A percentile compares a stretch with the other conserved stretches of the same genome.
phyloP scores from a whole-genome alignment of 306 rosid genomes.

The Sechiopsis laciniata region DNA sequence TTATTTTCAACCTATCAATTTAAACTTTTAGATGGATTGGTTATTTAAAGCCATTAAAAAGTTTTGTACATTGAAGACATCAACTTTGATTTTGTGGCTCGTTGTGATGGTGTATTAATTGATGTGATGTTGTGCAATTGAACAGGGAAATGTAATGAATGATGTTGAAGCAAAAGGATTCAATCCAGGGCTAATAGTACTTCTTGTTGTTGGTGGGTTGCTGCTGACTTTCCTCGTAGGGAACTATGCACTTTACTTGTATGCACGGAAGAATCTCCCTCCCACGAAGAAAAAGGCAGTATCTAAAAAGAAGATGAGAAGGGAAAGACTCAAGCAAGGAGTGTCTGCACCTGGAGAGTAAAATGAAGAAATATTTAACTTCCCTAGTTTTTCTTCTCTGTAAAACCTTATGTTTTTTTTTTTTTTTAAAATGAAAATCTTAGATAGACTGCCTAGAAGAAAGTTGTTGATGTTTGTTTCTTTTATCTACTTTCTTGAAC shows the following conservation, averaged over 20 bases:
- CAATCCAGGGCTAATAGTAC: conserved; percentile 80
- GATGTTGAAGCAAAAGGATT: conserved; percentile 59
- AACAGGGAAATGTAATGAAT: conserved; percentile 44
- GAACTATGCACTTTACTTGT: conserved; percentile 59
- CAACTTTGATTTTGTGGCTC: not conserved
- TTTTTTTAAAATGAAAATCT: not conserved
- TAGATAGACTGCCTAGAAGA: conserved; percentile 7
- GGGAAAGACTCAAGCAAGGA: conserved; percentile 90
- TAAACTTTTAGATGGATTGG: too few species aligned
- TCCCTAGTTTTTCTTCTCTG: not conserved
- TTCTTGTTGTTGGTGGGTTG: conserved; percentile 64
- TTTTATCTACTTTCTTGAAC: conserved; percentile 8
- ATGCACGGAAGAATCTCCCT: conserved; percentile 80
- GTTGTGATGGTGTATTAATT: too few species aligned
- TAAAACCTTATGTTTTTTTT: not conserved
- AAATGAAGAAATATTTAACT: conserved; percentile 18
- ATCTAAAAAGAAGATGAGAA: conserved; percentile 94
- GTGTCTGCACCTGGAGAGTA: too few species aligned
- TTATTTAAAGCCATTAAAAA: too few species aligned
- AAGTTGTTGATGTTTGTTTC: conserved; percentile 14
- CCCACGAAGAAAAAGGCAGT: conserved; percentile 82
- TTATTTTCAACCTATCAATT: too few species aligned
- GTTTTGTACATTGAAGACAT: not conserved
- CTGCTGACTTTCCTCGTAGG: conserved; percentile 64
- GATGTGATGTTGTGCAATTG: not conserved